These are phyloP conservation scores for Hibiscus syriacus DNA, from an alignment of 345 rosid species.

Conservation along the genomic window DNA sequence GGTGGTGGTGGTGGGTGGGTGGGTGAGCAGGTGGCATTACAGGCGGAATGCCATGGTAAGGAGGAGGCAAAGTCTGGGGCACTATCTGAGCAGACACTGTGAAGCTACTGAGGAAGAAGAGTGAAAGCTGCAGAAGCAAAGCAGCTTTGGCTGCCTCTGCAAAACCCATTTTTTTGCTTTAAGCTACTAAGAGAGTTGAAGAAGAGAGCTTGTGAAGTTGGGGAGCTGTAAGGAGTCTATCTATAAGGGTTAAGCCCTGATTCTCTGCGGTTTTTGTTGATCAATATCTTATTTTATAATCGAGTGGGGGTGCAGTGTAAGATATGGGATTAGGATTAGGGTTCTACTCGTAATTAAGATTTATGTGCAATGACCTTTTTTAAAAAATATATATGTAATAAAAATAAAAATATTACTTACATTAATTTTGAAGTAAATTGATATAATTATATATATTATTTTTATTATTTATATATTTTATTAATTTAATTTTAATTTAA, in stretches of 20 bases:
- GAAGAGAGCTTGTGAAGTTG: background rate
- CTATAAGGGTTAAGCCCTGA: slow-evolving; percentile 30
- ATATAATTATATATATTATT: too few species aligned
- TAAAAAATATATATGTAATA: too few species aligned
- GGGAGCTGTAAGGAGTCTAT: background rate
- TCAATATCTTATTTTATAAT: background rate
- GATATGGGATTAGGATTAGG: background rate
- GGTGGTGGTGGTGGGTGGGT: slow-evolving; percentile 15
- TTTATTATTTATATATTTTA: too few species aligned
- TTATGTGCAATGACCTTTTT: too few species aligned
- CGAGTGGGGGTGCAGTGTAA: background rate
- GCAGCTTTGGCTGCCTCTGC: slow-evolving; percentile 21
- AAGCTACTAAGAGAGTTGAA: background rate
- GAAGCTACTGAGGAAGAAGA: slow-evolving; percentile 33
- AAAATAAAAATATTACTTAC: too few species aligned
- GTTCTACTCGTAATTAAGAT: background rate
- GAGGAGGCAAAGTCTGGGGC: slow-evolving; percentile 19
- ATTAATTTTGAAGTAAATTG: too few species aligned
- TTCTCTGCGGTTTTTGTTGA: slow-evolving; percentile 23
- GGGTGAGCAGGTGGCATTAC: slow-evolving; percentile 26
- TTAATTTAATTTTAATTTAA: too few species aligned
- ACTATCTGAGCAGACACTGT: slow-evolving; percentile 24
- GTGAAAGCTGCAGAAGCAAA: slow-evolving; percentile 19
- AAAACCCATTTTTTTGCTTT: slow-evolving; percentile 24
- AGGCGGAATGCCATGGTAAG: slow-evolving; percentile 20